Conservation (phyloP, 192 early-diverging fungal genomes). For the Geranomyces michiganensis region DNA sequence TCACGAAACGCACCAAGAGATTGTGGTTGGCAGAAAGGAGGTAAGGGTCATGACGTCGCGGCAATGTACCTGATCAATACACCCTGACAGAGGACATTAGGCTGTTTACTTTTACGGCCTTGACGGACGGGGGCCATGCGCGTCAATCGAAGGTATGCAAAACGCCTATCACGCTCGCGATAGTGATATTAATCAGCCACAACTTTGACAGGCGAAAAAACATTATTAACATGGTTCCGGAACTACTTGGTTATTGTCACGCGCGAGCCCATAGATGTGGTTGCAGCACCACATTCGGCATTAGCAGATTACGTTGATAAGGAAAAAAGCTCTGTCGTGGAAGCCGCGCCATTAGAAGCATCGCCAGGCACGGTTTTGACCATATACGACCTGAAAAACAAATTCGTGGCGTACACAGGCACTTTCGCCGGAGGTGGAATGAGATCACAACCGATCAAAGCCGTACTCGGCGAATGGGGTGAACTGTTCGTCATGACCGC, state of each 20-base stretch:
- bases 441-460: constrained; percentile 41
- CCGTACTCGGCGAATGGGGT: constrained; percentile 86
- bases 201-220: constrained; percentile 64
- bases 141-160: constrained; percentile 76
- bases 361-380: constrained; percentile 58
- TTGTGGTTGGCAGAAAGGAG: constrained; percentile 86
- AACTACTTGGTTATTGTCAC: constrained; percentile 77
- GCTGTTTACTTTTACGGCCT: constrained; percentile 89
- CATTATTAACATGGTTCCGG: constrained; percentile 70
- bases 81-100: constrained; percentile 23
- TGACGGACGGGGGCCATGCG: constrained; percentile 91
- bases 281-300: background rate
- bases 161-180: background rate
- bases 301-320: constrained; percentile 14
- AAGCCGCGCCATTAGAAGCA: constrained; percentile 19
- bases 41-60: constrained; percentile 26
- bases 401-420: constrained; percentile 86
- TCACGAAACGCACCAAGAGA: constrained; percentile 67
- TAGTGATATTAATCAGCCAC: constrained; percentile 29
- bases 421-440: constrained; percentile 55
- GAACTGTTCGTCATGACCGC: constrained; percentile 83
- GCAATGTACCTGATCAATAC: background rate
- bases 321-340: constrained; percentile 14
- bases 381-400: constrained; percentile 90
- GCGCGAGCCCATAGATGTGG: constrained; percentile 15